Evolutionary conservation across 2,329 filamentous ascomycete species (phyloP).

Genomic region (Cryoendolithus antarcticus): DNA sequence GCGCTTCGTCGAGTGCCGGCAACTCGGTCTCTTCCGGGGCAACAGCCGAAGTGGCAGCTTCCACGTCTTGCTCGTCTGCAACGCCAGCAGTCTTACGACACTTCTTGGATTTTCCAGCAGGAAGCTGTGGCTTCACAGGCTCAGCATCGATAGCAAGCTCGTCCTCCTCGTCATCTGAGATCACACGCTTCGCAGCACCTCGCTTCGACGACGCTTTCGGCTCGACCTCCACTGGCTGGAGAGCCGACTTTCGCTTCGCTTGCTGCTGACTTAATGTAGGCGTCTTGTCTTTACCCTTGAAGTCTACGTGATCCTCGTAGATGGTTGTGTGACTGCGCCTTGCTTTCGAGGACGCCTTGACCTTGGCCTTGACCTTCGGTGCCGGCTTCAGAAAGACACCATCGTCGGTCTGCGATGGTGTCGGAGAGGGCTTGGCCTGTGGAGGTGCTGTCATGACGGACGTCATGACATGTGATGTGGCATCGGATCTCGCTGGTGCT

Average conservation of each 20-base stretch:
- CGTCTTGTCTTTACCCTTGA: constrained; percentile 8
- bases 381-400: constrained; percentile 7
- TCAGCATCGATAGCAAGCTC: constrained; percentile 3
- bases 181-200: constrained; percentile 1
- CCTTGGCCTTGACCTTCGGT: constrained; percentile 7
- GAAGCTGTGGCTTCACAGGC: not conserved
- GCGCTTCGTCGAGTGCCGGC: constrained; percentile 9
- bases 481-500: no score
- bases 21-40: not conserved
- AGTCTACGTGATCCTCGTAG: constrained; percentile 22
- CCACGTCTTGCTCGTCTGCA: not conserved
- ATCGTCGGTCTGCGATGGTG: constrained; percentile 1
- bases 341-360: constrained; percentile 7
- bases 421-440: not conserved
- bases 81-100: not conserved
- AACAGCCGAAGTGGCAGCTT: not conserved
- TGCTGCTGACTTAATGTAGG: constrained; percentile 23
- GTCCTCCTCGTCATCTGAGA: constrained; percentile 6
- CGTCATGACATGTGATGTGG: no score
- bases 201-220: constrained; percentile 5
- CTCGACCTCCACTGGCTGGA: constrained; percentile 7
- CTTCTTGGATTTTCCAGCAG: not conserved
- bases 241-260: constrained; percentile 15
- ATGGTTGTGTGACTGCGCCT: constrained; percentile 22
- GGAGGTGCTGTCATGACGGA: no score